Evolutionary conservation across 23 red algal species (phyloP).

Genomic region (Gracilaria caudata): DNA sequence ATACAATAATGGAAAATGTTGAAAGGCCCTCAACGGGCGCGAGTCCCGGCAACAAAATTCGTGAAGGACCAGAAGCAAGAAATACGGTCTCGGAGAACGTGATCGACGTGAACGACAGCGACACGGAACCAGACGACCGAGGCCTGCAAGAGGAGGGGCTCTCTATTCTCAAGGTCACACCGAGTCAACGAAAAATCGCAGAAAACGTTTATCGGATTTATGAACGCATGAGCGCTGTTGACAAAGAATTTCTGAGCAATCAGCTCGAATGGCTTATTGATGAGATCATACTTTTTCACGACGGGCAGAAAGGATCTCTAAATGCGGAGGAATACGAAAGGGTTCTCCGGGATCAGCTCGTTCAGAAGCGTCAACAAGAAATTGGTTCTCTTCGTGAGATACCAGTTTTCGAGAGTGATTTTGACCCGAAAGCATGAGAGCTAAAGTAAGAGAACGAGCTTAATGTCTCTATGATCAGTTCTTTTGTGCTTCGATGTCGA

Average conservation of each 20-base stretch:
- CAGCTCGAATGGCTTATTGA: slow-evolving; percentile 28
- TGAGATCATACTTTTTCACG: slow-evolving; percentile 3
- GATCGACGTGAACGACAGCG: not conserved
- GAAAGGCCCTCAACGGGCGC: not conserved
- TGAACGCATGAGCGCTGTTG: not conserved
- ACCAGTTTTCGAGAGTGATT: slow-evolving; percentile 18
- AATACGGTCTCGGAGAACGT: not conserved
- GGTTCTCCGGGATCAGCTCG: slow-evolving; percentile 12
- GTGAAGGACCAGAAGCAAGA: not conserved
- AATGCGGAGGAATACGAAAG: slow-evolving; percentile 15
- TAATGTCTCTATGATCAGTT: not conserved
- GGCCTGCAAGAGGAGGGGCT: not conserved
- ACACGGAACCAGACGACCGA: slow-evolving; percentile 19
- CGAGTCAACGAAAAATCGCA: not conserved
- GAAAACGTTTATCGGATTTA: slow-evolving; percentile 12
- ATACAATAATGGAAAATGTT: not conserved
- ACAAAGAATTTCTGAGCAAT: not conserved
- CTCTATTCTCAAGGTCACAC: not conserved
- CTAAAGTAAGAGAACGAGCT: not conserved
- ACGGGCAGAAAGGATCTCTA: slow-evolving; percentile 17
- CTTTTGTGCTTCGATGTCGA: not conserved
- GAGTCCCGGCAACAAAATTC: not conserved
- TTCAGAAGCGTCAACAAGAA: not conserved
- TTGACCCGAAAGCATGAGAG: not conserved
- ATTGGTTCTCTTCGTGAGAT: slow-evolving; percentile 3